Evolutionary conservation across 345 rosid genomes (phyloP).

Genomic region (Dovyalis caffra): DNA sequence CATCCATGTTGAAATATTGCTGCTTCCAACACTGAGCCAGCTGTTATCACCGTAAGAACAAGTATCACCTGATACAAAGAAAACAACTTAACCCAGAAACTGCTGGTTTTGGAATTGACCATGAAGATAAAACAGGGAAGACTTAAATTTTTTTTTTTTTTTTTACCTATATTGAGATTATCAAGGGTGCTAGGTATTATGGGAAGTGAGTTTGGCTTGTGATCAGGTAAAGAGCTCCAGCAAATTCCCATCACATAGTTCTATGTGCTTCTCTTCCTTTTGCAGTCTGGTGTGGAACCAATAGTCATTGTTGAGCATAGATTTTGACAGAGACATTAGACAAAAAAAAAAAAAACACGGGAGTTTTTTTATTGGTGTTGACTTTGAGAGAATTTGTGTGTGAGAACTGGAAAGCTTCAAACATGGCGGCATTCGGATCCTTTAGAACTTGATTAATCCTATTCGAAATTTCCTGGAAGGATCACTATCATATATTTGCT

Average conservation of each 20-base stretch:
- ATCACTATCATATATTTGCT: too few relatives aligned
- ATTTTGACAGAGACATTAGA: too few relatives aligned
- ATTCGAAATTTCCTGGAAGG: too few relatives aligned
- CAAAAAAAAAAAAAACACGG: too few relatives aligned
- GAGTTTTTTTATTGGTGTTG: too few relatives aligned
- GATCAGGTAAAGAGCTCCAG: constrained; percentile 1
- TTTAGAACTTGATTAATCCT: too few relatives aligned
- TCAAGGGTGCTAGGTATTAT: neutral
- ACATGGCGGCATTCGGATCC: too few relatives aligned
- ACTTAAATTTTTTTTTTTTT: neutral
- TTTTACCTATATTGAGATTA: neutral
- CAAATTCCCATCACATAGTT: constrained; percentile 10
- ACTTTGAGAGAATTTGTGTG: too few relatives aligned
- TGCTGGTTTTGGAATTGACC: neutral
- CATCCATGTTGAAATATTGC: constrained; percentile 6
- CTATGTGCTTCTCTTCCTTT: neutral
- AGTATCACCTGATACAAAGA: neutral
- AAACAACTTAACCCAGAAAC: too few relatives aligned
- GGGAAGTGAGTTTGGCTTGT: neutral
- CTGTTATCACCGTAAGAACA: neutral
- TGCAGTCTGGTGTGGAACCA: neutral
- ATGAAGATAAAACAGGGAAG: neutral
- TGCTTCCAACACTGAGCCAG: constrained; percentile 7
- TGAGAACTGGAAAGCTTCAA: too few relatives aligned
- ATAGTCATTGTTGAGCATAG: too few relatives aligned